Percentiles rank a stretch among this genome's conserved stretches.
These are phyloP conservation scores for Pichia sp. DNA, from an alignment of 1,139 yeast genomes.

Conservation along the genomic window DNA sequence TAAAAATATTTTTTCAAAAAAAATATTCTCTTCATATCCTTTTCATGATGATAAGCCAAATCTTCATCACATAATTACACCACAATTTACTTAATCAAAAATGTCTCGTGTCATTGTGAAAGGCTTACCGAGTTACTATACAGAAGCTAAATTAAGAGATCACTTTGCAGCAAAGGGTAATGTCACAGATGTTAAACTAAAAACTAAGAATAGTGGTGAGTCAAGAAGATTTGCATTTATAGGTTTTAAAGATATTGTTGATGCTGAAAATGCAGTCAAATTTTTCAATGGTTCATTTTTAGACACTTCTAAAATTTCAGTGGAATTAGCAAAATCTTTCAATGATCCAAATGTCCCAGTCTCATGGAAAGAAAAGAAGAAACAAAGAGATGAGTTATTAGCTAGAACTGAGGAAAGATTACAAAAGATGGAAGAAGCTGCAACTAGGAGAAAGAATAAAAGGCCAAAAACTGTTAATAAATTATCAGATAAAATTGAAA, in stretches of 20 bases:
- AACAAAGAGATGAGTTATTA: conserved; percentile 48
- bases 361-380: conserved; percentile 59
- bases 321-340: conserved; percentile 76
- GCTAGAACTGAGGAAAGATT: conserved; percentile 50
- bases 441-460: conserved; percentile 22
- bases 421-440: conserved; percentile 40
- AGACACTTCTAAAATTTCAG: conserved; percentile 75
- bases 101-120: conserved; percentile 97
- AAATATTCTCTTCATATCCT: background rate
- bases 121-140: conserved; percentile 75
- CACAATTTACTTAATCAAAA: background rate
- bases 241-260: conserved; percentile 67
- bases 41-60: background rate
- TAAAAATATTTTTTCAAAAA: background rate
- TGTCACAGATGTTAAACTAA: conserved; percentile 79
- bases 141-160: conserved; percentile 65
- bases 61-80: background rate
- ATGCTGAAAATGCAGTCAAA: conserved; percentile 72
- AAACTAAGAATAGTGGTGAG: conserved; percentile 75
- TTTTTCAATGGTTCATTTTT: conserved; percentile 75
- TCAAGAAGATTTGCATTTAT: conserved; percentile 91
- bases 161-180: conserved; percentile 52
- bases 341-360: conserved; percentile 78
- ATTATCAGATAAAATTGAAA: conserved; percentile 53
- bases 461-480: conserved; percentile 26